Evolutionary conservation across 257 asterid species (phyloP), one percentile per base, ranked within the genome.

Genomic region (Eucommia ulmoides): DNA sequence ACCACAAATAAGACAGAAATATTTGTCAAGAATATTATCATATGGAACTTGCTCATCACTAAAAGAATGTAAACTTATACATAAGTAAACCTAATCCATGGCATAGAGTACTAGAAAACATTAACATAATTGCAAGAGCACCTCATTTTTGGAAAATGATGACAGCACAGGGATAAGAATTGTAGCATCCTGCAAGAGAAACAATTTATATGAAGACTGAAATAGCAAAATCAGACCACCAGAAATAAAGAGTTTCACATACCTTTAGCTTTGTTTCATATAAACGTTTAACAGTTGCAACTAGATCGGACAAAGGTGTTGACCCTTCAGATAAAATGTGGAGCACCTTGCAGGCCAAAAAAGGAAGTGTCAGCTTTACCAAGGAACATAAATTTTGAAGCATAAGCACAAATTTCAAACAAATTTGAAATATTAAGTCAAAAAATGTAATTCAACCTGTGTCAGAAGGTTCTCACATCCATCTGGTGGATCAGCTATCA

Each of bases 91-190:
- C 38, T 26, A 26, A 26, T 6, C 12, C 12, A 26, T 26, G 38
- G 12, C 12, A 26, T 26, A 4, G 38, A 12, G 38, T n/a, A n/a
- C n/a, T n/a, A n/a, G n/a, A n/a, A n/a, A n/a, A n/a, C n/a, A n/a
- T n/a, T n/a, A n/a, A n/a, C n/a, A n/a, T n/a, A n/a, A n/a, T n/a
- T n/a, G n/a, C 48, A 54, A 16, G 49, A 51, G 45, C 60, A 91
- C 99, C 96, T 91, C 99, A 25, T 77, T 79, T 76, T 72, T 86
- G 21, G 99, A 78, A 77, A 83, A 85, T 41, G 94, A 87, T 4
- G 99, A 77, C 25, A 91, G 62, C 50, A 91, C 62, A 41, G 99
- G 99, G 50, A 91, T 81, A 64, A 91, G 99, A 64, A 91, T 75
- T 54, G 84, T 48, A 60, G 96, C 96, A 68, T 91, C 99, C 99